Conservation (phyloP, 2,329 filamentous ascomycete species). For the Sarocladium brachiariae region DNA sequence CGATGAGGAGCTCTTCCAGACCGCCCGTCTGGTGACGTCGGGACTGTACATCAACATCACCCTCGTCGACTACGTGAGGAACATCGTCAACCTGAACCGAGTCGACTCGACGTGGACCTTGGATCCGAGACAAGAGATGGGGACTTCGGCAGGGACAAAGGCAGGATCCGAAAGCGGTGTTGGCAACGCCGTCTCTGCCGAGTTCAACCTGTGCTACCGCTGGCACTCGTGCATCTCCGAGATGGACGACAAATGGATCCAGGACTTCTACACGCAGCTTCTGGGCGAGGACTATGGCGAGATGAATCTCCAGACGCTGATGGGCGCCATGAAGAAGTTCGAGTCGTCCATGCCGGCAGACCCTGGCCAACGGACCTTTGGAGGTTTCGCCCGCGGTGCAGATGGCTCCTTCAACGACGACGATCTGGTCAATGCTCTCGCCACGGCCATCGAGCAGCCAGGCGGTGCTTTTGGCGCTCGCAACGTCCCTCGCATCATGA, state of each 20-base stretch:
- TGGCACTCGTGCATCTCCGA: slow-evolving; percentile 76
- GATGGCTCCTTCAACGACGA: slow-evolving; percentile 70
- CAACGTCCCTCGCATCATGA: slow-evolving; percentile 67
- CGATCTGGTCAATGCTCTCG: slow-evolving; percentile 64
- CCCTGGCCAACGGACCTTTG: slow-evolving; percentile 62
- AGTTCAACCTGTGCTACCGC: slow-evolving; percentile 84
- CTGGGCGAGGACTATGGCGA: slow-evolving; percentile 49
- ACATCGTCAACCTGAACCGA: slow-evolving; percentile 56
- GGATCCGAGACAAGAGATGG: slow-evolving; percentile 66
- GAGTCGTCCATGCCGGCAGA: slow-evolving; percentile 56
- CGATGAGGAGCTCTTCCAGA: slow-evolving; percentile 75
- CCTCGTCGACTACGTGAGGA: slow-evolving; percentile 70
- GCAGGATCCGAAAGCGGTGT: slow-evolving; percentile 61
- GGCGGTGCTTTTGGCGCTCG: slow-evolving; percentile 67
- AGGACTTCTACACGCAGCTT: slow-evolving; percentile 57
- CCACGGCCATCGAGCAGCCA: slow-evolving; percentile 66
- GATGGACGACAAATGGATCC: slow-evolving; percentile 74
- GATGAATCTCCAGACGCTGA: slow-evolving; percentile 53
- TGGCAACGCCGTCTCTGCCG: slow-evolving; percentile 77
- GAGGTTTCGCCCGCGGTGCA: slow-evolving; percentile 53
- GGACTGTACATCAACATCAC: slow-evolving; percentile 76
- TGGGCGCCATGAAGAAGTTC: slow-evolving; percentile 56
- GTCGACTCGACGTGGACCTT: slow-evolving; percentile 72
- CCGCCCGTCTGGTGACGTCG: slow-evolving; percentile 65
- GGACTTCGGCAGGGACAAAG: slow-evolving; percentile 43